A percentile compares a stretch with the other conserved stretches of the same genome.
Conservation (phyloP, 2,329 filamentous ascomycete genomes). For the Colletotrichum horii region DNA sequence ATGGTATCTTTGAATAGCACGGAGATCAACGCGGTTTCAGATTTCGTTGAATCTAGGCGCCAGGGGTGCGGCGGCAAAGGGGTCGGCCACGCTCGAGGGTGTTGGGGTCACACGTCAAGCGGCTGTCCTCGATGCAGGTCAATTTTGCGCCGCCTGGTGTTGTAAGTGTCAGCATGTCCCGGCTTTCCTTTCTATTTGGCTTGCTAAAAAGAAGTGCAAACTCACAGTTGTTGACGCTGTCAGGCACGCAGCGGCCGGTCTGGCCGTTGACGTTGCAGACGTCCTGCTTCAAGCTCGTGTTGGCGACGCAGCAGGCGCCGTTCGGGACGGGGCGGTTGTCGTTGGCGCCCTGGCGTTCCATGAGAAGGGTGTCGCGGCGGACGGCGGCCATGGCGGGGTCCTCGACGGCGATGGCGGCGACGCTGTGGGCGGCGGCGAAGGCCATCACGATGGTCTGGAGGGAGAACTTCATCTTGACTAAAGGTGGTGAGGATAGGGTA, state of each 20-base stretch:
- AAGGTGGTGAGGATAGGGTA: background rate
- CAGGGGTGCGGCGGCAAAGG: constrained; percentile 29
- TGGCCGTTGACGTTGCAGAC: constrained; percentile 37
- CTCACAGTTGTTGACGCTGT: constrained; percentile 38
- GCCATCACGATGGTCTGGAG: constrained; percentile 27
- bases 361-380: constrained; percentile 26
- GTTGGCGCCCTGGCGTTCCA: constrained; percentile 38
- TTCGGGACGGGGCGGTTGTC: constrained; percentile 36
- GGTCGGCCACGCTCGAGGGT: constrained; percentile 31
- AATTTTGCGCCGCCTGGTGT: constrained; percentile 25
- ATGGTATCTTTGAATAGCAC: background rate
- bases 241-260: constrained; percentile 38
- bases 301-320: constrained; percentile 39
- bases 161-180: background rate
- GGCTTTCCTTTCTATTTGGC: too few relatives aligned
- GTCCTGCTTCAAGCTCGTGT: constrained; percentile 40
- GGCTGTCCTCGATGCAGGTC: constrained; percentile 32
- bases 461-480: constrained; percentile 32
- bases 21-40: background rate
- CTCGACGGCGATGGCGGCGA: constrained; percentile 23
- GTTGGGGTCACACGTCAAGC: constrained; percentile 31
- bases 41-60: background rate
- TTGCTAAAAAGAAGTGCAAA: background rate
- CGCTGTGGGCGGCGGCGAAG: constrained; percentile 27
- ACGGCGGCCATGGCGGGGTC: constrained; percentile 22